Percentiles rank a stretch among this genome's conserved stretches.
phyloP scores from a whole-genome alignment of 2,329 filamentous ascomycete genomes.

The Sporothrix schenckii region DNA sequence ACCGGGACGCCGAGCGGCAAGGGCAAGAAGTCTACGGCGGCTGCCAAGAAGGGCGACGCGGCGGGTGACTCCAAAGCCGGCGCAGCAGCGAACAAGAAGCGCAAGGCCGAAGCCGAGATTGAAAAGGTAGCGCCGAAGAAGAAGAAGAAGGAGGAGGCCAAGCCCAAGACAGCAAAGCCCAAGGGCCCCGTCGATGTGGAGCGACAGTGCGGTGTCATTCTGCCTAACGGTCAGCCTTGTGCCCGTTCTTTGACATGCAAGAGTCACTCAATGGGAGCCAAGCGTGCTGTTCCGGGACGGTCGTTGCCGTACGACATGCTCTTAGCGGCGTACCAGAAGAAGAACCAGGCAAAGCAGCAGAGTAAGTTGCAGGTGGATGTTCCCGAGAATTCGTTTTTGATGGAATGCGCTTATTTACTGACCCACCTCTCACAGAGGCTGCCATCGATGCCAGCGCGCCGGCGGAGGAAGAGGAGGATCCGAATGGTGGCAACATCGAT shows the following conservation, averaged over 20 bases:
- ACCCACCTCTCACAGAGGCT: conserved; percentile 63
- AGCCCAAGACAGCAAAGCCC: conserved; percentile 78
- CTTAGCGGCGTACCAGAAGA: conserved; percentile 87
- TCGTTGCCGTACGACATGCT: conserved; percentile 92
- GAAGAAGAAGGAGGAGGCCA: conserved; percentile 93
- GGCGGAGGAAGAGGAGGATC: conserved; percentile 81
- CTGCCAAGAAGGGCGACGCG: conserved; percentile 45
- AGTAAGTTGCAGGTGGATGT: conserved; percentile 44
- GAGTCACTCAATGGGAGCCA: conserved; percentile 92
- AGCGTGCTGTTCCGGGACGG: conserved; percentile 82
- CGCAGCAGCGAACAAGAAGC: conserved; percentile 59
- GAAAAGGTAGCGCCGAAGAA: conserved; percentile 85
- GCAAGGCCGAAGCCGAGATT: conserved; percentile 73
- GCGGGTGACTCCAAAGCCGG: conserved; percentile 64
- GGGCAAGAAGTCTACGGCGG: conserved; percentile 45
- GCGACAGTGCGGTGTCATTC: conserved; percentile 84
- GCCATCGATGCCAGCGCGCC: conserved; percentile 93
- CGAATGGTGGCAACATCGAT: conserved; percentile 79
- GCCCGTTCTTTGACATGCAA: conserved; percentile 91
- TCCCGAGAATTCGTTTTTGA: not conserved
- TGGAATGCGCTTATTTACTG: not conserved
- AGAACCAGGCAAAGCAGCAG: conserved; percentile 97
- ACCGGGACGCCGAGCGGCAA: conserved; percentile 42
- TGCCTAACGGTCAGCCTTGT: conserved; percentile 84
- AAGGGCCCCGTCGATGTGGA: conserved; percentile 95